These are phyloP conservation scores for Mortierella claussenii DNA, from an alignment of 192 early-diverging fungal species.

Conservation along the genomic window DNA sequence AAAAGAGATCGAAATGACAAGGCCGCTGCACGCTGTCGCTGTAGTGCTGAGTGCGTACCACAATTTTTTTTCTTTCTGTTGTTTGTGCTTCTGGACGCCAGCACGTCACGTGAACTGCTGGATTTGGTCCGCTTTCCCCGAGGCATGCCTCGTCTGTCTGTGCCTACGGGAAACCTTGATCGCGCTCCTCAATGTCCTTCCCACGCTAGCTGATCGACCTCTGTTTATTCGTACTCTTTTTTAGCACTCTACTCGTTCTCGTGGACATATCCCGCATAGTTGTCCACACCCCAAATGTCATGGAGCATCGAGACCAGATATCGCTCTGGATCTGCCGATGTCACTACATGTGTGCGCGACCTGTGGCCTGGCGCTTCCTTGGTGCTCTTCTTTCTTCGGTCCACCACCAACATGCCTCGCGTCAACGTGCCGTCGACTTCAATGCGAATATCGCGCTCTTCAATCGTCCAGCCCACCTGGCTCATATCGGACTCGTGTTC, in stretches of 20 bases:
- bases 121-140: too few species aligned
- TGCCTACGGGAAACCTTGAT: too few species aligned
- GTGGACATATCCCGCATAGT: slow-evolving; percentile 1
- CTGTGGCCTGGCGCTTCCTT: slow-evolving; percentile 16
- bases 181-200: too few species aligned
- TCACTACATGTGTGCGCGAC: slow-evolving; percentile 23
- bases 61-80: background rate
- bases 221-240: too few species aligned
- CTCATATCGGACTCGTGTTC: slow-evolving; percentile 30
- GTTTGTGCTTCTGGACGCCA: too few species aligned
- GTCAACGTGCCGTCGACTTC: slow-evolving; percentile 57
- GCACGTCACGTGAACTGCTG: too few species aligned
- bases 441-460: slow-evolving; percentile 57
- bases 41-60: too few species aligned
- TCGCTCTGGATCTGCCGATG: slow-evolving; percentile 37
- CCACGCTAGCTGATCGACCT: too few species aligned
- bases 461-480: slow-evolving; percentile 39
- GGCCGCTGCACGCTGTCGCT: background rate
- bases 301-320: slow-evolving; percentile 35
- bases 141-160: too few species aligned
- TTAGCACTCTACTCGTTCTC: background rate
- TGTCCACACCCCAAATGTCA: slow-evolving; percentile 42
- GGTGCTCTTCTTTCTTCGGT: slow-evolving; percentile 30
- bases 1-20: slow-evolving; percentile 4
- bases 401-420: slow-evolving; percentile 55